Evolutionary conservation across 2,329 filamentous ascomycete species (phyloP), one percentile per base, ranked within the genome.

Genomic region (Alternaria sp.): DNA sequence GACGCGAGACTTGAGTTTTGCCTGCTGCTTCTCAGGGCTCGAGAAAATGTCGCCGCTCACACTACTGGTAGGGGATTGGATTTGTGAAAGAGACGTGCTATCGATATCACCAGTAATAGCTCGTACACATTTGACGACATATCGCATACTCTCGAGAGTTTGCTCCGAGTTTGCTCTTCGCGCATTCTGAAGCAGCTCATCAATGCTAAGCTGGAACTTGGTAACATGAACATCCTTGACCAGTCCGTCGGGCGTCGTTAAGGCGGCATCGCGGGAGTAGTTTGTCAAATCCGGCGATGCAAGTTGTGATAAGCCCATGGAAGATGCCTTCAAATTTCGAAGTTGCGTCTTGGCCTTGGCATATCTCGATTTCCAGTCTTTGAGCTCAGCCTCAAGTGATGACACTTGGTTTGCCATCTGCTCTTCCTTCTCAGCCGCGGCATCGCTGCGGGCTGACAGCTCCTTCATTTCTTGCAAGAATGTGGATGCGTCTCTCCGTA

Each of bases 201-300:
- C 94, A 61, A 99, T 91, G 23, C 93, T 87, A 60, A 98, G 89
- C 77, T 99, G 95, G 81, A 97, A 98, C 72, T 92, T 93, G 50
- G 94, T 97, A 65, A 99, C 88, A 74, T 97, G 91, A 11, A 97
- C 86, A 77, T 97, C 95, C 78, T 91, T 93, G 68, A 99, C 88
- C 23, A 95, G 77, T 5, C 95, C 95, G 58, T 88, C 85, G 11
- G 89, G 85, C 36, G 90, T 85, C 23, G 86, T 84, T 65, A 95
- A 89, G 26, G 84, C 86, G 71, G 85, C 85, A 51, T 91, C 88
- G 50, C 86, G 85, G 39, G 88, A 79, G 62, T 88, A 86, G 64
- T 85, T 86, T 49, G 85, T 86, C n/a, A 88, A 88, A 66, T 94
- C 89, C 3, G 70, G 71, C 7, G 73, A 77, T 11, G 71, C 68